These are phyloP conservation scores for Amanita polypyramis DNA, from an alignment of 768 basidiomycete genomes.

Conservation along the genomic window DNA sequence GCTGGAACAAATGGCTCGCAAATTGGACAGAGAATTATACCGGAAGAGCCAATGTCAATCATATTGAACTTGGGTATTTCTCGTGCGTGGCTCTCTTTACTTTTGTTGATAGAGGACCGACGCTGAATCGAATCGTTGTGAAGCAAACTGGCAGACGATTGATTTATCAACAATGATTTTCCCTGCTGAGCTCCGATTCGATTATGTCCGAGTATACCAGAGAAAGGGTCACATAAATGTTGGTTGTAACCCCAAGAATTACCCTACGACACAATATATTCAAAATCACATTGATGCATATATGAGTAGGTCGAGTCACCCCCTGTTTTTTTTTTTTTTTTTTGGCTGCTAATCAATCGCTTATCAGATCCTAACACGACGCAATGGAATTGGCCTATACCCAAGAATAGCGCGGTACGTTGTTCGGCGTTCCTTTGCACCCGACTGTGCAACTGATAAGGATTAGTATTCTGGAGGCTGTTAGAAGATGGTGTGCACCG, in stretches of 20 bases:
- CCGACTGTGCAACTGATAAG: neutral
- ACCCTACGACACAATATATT: conserved; percentile 61
- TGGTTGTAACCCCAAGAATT: conserved; percentile 55
- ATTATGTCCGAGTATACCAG: conserved; percentile 81
- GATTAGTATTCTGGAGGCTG: conserved; percentile 2
- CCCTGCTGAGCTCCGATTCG: conserved; percentile 60
- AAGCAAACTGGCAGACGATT: conserved; percentile 58
- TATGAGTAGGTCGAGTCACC: conserved; percentile 31
- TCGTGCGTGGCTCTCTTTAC: conserved; percentile 16
- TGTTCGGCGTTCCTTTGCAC: neutral
- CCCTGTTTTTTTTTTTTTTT: conserved; percentile 1
- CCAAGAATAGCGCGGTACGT: conserved; percentile 26
- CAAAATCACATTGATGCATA: conserved; percentile 45
- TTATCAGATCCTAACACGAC: conserved; percentile 31
- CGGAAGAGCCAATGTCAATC: conserved; percentile 52
- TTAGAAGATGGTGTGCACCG: neutral
- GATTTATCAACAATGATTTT: conserved; percentile 48
- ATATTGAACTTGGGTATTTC: conserved; percentile 57
- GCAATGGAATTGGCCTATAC: conserved; percentile 29
- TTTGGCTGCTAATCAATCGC: neutral
- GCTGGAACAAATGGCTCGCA: conserved; percentile 26
- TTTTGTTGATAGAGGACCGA: neutral
- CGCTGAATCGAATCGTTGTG: neutral
- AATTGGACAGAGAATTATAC: conserved; percentile 49
- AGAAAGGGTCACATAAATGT: conserved; percentile 42